Base-by-base conservation (phyloP, 2,329 filamentous ascomycete species). In the Diaporthe velutina region DNA sequence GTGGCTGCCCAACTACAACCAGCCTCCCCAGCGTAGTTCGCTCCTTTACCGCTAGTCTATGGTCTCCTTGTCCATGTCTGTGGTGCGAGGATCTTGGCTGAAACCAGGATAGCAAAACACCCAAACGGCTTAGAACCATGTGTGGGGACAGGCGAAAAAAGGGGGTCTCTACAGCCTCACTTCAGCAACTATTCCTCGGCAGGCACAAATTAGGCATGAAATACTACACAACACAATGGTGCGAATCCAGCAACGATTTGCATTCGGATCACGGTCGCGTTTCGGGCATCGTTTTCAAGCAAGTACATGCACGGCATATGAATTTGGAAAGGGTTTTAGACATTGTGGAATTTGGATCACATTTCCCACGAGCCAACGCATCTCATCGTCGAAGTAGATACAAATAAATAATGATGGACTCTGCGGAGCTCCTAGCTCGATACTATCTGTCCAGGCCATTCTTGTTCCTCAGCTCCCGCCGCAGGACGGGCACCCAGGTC, bases 71-170 rank as follows among this genome's bases (percentile, higher is more conserved):
- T 35, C 64, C 64, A 52, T 67, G 64, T 67, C 38, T 2, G n/a
- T 3, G 9, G 45, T 67, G n/a, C 64, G 64, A 67, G 12, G 64
- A 67, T 67, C 64, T 52, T 67, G 45, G 45, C 64, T 67, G 64
- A 52, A 52, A 67, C 64, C 28, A 8, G 64, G 64, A 19, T 40
- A 22, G 6, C 4, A 50, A 13, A n/a, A 28, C 12, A 52, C 45
- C 45, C n/a, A 38, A 38, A 19, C n/a, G 45, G 64, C 33, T 38
- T 67, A 67, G 45, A 67, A 52, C 28, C 33, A 19, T 19, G 22
- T 35, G 64, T 52, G 45, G 64, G 15, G 64, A 28, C 45, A 50
- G 13, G 12, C 3, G 22, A 28, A 35, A 28, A 67, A 38, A 66
- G 25, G 19, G 30, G 64, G 33, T 1, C 30, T 28, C 30, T 67